Percentiles rank a stretch among this genome's conserved stretches.
Evolutionary conservation across 371 early-diverging fungal species (phyloP).

Genomic region (Mucor racemosus): DNA sequence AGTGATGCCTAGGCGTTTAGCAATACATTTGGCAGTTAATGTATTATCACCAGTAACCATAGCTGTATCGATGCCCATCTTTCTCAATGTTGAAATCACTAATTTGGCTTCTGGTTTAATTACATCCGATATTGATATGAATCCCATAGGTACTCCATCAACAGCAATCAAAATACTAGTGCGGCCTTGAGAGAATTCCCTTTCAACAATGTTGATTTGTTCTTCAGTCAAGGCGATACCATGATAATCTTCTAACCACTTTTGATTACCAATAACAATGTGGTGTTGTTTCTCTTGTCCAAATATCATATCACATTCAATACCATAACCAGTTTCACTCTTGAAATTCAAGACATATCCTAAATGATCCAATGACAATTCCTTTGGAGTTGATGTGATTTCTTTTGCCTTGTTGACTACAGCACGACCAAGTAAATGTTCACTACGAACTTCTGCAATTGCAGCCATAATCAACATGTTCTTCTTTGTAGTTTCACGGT

Average conservation of each 20-base stretch:
- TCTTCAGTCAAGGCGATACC: conserved; percentile 35
- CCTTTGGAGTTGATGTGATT: conserved; percentile 6
- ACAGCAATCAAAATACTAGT: conserved; percentile 84
- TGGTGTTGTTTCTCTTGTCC: conserved; percentile 11
- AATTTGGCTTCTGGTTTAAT: conserved; percentile 80
- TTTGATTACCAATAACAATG: conserved; percentile 80
- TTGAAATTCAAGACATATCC: conserved; percentile 63
- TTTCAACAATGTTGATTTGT: conserved; percentile 31
- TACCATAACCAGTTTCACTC: conserved; percentile 79
- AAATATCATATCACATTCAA: conserved; percentile 59
- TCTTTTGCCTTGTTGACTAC: conserved; percentile 65
- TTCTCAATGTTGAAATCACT: conserved; percentile 71
- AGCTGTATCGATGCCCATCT: conserved; percentile 76
- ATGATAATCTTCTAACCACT: conserved; percentile 59
- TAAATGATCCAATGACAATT: conserved; percentile 37
- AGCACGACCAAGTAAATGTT: conserved; percentile 89
- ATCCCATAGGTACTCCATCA: conserved; percentile 68
- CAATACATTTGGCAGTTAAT: conserved; percentile 79
- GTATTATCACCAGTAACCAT: conserved; percentile 96
- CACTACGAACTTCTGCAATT: conserved; percentile 81
- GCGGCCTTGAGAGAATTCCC: conserved; percentile 65
- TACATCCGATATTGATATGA: conserved; percentile 82
- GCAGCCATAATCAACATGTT: conserved; percentile 51
- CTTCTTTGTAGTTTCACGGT: conserved; percentile 6
- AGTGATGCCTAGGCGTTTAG: conserved; percentile 70